Evolutionary conservation across 2,329 filamentous ascomycete genomes (phyloP).

Genomic region (Exophiala phaeomuriformis): DNA sequence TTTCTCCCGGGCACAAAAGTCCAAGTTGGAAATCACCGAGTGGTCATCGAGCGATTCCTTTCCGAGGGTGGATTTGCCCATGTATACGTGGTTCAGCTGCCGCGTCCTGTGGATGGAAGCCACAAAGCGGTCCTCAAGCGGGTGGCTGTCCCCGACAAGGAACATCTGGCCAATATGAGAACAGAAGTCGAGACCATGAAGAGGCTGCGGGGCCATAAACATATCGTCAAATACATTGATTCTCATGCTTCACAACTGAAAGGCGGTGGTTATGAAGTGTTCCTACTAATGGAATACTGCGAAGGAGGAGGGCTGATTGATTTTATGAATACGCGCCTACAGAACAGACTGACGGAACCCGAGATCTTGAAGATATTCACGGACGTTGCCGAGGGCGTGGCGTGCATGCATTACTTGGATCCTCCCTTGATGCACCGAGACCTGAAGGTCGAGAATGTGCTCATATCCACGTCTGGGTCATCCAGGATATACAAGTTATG

Average conservation of each 20-base stretch:
- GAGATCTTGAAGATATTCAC: constrained; percentile 96
- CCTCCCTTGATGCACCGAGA: constrained; percentile 88
- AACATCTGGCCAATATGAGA: constrained; percentile 88
- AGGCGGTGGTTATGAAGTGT: constrained; percentile 93
- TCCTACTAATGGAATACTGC: constrained; percentile 96
- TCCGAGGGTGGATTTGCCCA: constrained; percentile 98
- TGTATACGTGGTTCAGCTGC: constrained; percentile 89
- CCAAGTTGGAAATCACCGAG: constrained; percentile 84
- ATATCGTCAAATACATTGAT: constrained; percentile 97
- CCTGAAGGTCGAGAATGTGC: constrained; percentile 94
- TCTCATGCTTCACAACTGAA: constrained; percentile 92
- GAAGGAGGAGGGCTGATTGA: constrained; percentile 92
- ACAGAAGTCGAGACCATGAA: constrained; percentile 99
- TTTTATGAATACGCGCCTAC: constrained; percentile 97
- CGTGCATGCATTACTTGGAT: constrained; percentile 98
- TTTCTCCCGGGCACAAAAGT: constrained; percentile 94
- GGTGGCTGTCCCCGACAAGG: constrained; percentile 94
- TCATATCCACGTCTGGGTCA: constrained; percentile 66
- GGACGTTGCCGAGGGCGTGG: constrained; percentile 91
- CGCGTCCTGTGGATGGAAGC: constrained; percentile 66
- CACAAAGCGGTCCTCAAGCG: constrained; percentile 84
- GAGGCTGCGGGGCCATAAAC: constrained; percentile 89
- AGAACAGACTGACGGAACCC: constrained; percentile 92
- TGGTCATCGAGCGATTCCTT: constrained; percentile 92
- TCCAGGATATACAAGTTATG: constrained; percentile 84